Percentiles rank a stretch among this genome's conserved stretches.
phyloP scores from a whole-genome alignment of 345 rosid genomes.

The Eutrema japonicum region DNA sequence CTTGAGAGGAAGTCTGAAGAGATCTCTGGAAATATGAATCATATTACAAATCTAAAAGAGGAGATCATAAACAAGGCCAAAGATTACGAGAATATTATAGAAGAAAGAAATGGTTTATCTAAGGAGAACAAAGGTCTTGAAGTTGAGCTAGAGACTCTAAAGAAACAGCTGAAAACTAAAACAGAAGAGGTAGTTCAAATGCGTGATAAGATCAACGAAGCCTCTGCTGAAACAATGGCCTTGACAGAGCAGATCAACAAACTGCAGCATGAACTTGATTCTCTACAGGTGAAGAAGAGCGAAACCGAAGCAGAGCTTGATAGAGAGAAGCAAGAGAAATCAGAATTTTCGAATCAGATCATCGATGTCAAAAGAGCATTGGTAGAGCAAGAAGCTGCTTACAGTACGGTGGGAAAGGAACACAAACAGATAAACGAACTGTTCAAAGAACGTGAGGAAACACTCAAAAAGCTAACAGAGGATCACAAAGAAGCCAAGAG shows the following conservation, averaged over 20 bases:
- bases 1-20: conserved; percentile 59
- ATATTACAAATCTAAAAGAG: conserved; percentile 52
- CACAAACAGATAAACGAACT: conserved; percentile 47
- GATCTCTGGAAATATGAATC: conserved; percentile 54
- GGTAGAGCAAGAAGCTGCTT: conserved; percentile 44
- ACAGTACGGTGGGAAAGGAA: conserved; percentile 53
- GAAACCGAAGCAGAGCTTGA: conserved; percentile 54
- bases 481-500: conserved; percentile 53
- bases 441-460: conserved; percentile 47
- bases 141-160: conserved; percentile 50
- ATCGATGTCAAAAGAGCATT: conserved; percentile 47
- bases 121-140: conserved; percentile 48
- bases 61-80: conserved; percentile 45
- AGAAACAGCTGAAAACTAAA: conserved; percentile 47
- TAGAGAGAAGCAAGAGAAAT: conserved; percentile 57
- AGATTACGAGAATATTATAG: conserved; percentile 47
- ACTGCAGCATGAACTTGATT: conserved; percentile 60
- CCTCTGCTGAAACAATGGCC: conserved; percentile 52
- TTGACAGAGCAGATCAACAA: conserved; percentile 47
- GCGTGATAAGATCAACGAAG: conserved; percentile 47
- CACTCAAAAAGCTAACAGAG: conserved; percentile 40
- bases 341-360: conserved; percentile 49
- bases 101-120: conserved; percentile 55
- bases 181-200: conserved; percentile 48
- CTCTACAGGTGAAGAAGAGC: conserved; percentile 50